Evolutionary conservation across 2,329 filamentous ascomycete species (phyloP), one percentile per base, ranked within the genome.

Genomic region (Neospermospora avenae): DNA sequence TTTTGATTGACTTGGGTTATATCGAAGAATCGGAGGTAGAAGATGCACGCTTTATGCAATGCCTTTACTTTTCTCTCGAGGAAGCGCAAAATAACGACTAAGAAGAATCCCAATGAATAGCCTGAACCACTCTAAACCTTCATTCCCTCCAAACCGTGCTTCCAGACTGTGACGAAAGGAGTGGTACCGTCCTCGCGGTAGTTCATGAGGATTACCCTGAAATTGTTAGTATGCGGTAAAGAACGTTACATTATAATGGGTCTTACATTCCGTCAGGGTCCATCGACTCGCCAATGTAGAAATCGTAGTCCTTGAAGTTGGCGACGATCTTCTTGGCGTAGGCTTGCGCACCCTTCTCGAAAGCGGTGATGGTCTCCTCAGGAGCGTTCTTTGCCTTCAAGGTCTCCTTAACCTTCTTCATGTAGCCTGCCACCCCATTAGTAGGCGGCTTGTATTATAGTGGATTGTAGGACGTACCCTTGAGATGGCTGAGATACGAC

Each of bases 301-400:
- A 93, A 77, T 98, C 93, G 77, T 88, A 96, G 82, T 98, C 91
- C 82, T 96, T 93, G 84, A 96, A 96, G 81, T 91, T 93, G 76
- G 74, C 79, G 62, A 88, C 80, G 68, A 96, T 82, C 74, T 84
- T 85, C 82, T 96, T 96, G 77, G 90, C 88, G 75, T 85, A 96
- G 58, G 68, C 77, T 66, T 80, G 75, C 61, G 92, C 93, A 70
- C 86, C 87, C 68, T 81, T 84, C 84, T 96, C 88, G 80, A 97
- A 97, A 20, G 81, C 82, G 69, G 85, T 84, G 78, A 97, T 80
- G 63, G 85, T 83, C 14, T 88, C 88, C 1, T 84, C 84, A 62
- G 79, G 70, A 39, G 84, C 84, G 65, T 81, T 80, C 65, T 81
- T 85, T 66, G 81, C 83, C 77, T 86, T 81, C 69, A 96, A 80